These are phyloP conservation scores for Dittrichia graveolens DNA, from an alignment of 129 eudicot genomes.

Conservation along the genomic window DNA sequence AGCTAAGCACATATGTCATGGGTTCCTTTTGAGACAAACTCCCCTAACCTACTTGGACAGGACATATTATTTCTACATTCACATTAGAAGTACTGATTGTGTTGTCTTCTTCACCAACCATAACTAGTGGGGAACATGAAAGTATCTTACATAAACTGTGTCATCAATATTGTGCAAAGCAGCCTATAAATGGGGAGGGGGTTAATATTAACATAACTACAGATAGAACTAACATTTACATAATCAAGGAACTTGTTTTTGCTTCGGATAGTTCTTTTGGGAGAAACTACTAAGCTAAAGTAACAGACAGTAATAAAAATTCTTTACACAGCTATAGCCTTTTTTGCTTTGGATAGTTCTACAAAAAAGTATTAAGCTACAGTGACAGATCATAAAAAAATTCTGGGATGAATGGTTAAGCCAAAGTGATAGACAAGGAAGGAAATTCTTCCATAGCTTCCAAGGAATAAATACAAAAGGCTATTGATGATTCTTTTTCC, in stretches of 20 bases:
- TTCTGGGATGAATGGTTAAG: background rate
- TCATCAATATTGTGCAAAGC: conserved; percentile 7
- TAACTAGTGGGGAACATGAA: conserved; percentile 18
- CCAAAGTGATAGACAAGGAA: background rate
- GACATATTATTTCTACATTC: conserved; percentile 11
- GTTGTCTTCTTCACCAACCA: conserved; percentile 7
- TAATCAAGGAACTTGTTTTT: conserved; percentile 15
- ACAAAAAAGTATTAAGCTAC: conserved; percentile 5
- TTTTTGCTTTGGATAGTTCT: background rate
- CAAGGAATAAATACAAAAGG: conserved; percentile 4
- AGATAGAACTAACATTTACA: conserved; percentile 3
- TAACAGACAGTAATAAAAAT: conserved; percentile 7
- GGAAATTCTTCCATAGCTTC: conserved; percentile 4
- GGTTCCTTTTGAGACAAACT: conserved; percentile 4
- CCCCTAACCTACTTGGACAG: background rate
- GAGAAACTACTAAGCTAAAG: conserved; percentile 17
- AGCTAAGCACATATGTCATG: conserved; percentile 8
- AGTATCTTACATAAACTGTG: background rate
- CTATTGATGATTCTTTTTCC: background rate
- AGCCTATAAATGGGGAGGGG: conserved; percentile 2
- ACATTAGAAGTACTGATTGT: conserved; percentile 1
- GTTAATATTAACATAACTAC: conserved; percentile 10
- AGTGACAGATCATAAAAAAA: conserved; percentile 19
- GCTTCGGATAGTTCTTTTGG: conserved; percentile 3
- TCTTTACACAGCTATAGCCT: background rate